These are phyloP conservation scores for Claviceps capensis DNA, from an alignment of 2,329 filamentous ascomycete genomes.

Conservation along the genomic window DNA sequence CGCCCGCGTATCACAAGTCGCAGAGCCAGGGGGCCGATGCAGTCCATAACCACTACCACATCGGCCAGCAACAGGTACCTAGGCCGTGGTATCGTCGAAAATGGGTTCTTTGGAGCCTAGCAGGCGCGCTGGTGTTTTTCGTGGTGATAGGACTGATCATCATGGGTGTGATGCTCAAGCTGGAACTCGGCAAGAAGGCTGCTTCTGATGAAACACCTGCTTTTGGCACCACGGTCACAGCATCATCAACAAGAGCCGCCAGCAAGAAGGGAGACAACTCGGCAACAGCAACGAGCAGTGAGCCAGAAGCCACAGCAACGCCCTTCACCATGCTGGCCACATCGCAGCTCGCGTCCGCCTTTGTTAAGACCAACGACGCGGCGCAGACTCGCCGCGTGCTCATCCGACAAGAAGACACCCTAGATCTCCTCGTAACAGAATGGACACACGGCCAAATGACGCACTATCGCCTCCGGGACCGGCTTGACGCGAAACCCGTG, in stretches of 20 bases:
- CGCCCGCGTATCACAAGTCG: conserved; percentile 2
- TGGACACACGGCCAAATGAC: conserved; percentile 2
- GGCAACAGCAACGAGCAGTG: not conserved
- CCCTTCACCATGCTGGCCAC: conserved; percentile 7
- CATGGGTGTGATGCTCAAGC: conserved; percentile 9
- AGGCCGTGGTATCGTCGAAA: conserved; percentile 9
- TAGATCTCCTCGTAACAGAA: conserved; percentile 9
- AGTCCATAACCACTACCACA: conserved; percentile 10
- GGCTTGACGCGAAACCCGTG: not conserved
- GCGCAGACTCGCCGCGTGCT: conserved; percentile 7
- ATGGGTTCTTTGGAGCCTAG: conserved; percentile 4
- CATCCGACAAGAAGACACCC: conserved; percentile 12
- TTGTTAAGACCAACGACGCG: conserved; percentile 1
- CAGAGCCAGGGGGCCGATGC: conserved; percentile 1
- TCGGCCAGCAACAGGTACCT: not conserved
- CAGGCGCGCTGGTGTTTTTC: conserved; percentile 3
- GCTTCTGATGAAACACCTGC: not conserved
- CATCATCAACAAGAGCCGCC: not conserved
- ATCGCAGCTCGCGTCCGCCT: conserved; percentile 9
- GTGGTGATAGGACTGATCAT: conserved; percentile 3
- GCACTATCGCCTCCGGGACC: conserved; percentile 7
- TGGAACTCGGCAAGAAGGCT: conserved; percentile 3
- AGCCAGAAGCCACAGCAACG: not conserved
- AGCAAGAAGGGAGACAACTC: not conserved
- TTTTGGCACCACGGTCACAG: no score